These are phyloP conservation scores for Erysimum pusillum DNA, from an alignment of 441 rosid genomes.

Conservation along the genomic window DNA sequence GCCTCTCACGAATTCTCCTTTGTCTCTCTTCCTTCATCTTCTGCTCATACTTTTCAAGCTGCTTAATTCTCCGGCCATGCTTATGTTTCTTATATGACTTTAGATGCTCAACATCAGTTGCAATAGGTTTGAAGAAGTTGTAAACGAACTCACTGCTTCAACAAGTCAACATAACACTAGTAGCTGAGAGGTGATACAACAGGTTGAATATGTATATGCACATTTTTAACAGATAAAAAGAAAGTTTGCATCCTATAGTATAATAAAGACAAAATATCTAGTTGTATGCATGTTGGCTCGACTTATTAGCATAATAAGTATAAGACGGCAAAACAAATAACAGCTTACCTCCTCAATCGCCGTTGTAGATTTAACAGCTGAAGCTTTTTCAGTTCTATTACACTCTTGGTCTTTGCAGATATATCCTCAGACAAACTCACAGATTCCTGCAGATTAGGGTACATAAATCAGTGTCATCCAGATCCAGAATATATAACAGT, in stretches of 20 bases:
- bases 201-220: not conserved
- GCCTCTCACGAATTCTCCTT: conserved; percentile 96
- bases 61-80: conserved; percentile 95
- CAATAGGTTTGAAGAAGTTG: conserved; percentile 85
- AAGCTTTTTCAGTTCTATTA: conserved; percentile 94
- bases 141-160: conserved; percentile 76
- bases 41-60: conserved; percentile 86
- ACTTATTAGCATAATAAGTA: not conserved
- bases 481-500: conserved; percentile 12
- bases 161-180: conserved; percentile 20
- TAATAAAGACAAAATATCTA: conserved; percentile 16
- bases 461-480: conserved; percentile 8
- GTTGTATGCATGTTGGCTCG: not conserved
- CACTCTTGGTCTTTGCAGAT: conserved; percentile 92
- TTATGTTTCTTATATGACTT: conserved; percentile 87
- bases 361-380: conserved; percentile 86
- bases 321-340: not conserved
- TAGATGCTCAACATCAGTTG: conserved; percentile 78
- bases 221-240: conserved; percentile 10
- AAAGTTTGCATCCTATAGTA: not conserved
- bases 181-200: conserved; percentile 28
- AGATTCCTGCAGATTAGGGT: conserved; percentile 61
- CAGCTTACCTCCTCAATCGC: conserved; percentile 76
- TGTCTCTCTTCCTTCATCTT: conserved; percentile 98
- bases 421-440: conserved; percentile 91